These are phyloP conservation scores for Penicillium angulare DNA, from an alignment of 495 filamentous ascomycete species.

Conservation along the genomic window DNA sequence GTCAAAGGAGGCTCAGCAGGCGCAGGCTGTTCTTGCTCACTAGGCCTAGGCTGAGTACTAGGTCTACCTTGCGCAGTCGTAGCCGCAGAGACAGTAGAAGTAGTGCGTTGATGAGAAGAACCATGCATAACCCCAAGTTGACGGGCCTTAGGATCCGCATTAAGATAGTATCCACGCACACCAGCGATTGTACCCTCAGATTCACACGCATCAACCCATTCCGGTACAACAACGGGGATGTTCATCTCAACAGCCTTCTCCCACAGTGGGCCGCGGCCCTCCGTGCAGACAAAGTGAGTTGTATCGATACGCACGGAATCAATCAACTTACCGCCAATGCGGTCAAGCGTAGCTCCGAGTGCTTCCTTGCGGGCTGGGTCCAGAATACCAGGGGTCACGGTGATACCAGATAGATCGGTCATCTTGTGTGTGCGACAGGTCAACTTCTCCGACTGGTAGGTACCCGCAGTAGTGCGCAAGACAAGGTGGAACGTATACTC, in stretches of 20 bases:
- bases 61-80: constrained; percentile 27
- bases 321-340: constrained; percentile 89
- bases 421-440: constrained; percentile 94
- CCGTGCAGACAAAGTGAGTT: constrained; percentile 98
- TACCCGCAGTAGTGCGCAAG: constrained; percentile 86
- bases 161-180: constrained; percentile 92
- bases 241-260: constrained; percentile 97
- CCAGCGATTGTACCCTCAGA: constrained; percentile 89
- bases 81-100: constrained; percentile 29
- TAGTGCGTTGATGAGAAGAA: constrained; percentile 43
- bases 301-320: constrained; percentile 95
- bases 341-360: constrained; percentile 70
- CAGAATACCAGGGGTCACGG: constrained; percentile 86
- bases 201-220: constrained; percentile 96
- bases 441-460: constrained; percentile 77
- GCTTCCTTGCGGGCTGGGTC: constrained; percentile 71
- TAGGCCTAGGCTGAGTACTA: constrained; percentile 19
- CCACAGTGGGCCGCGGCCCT: constrained; percentile 86
- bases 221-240: constrained; percentile 94
- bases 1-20: constrained; percentile 40
- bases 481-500: constrained; percentile 95
- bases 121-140: constrained; percentile 51
- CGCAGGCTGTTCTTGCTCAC: constrained; percentile 20
- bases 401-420: constrained; percentile 96
- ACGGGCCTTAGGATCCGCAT: constrained; percentile 71